Conservation (phyloP, 164 flowering plant genomes). For the Aristolochia fimbriata region DNA sequence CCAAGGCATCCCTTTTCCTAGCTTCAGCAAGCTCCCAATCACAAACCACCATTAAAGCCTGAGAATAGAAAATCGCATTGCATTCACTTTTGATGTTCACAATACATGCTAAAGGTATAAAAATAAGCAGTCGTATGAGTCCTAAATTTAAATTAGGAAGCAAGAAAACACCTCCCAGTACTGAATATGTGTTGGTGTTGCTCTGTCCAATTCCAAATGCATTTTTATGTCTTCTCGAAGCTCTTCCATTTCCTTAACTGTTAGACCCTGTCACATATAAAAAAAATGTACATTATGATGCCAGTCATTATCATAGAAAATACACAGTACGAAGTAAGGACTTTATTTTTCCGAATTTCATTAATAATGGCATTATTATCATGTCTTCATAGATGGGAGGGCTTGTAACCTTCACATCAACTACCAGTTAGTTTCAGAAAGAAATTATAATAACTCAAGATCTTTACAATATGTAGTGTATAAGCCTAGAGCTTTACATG, state of each 20-base stretch:
- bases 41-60: slow-evolving; percentile 92
- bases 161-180: slow-evolving; percentile 75
- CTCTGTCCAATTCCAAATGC: slow-evolving; percentile 82
- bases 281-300: background rate
- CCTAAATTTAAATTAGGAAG: background rate
- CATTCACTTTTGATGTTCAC: no score
- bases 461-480: no score
- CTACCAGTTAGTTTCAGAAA: no score
- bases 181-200: slow-evolving; percentile 63
- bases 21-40: slow-evolving; percentile 97
- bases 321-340: background rate
- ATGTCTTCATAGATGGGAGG: no score
- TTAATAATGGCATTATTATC: no score
- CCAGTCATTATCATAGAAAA: background rate
- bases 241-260: slow-evolving; percentile 93
- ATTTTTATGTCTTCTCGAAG: slow-evolving; percentile 89
- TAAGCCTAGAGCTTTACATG: no score
- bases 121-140: background rate
- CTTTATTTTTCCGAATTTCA: no score
- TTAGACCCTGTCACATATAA: slow-evolving; percentile 55
- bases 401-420: no score
- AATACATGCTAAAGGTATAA: no score
- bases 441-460: no score
- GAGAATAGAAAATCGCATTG: slow-evolving; percentile 1
- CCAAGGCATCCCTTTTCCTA: slow-evolving; percentile 76